Base-by-base conservation (phyloP, 176 grass and related monocot species). In the Cenchrus americanus region DNA sequence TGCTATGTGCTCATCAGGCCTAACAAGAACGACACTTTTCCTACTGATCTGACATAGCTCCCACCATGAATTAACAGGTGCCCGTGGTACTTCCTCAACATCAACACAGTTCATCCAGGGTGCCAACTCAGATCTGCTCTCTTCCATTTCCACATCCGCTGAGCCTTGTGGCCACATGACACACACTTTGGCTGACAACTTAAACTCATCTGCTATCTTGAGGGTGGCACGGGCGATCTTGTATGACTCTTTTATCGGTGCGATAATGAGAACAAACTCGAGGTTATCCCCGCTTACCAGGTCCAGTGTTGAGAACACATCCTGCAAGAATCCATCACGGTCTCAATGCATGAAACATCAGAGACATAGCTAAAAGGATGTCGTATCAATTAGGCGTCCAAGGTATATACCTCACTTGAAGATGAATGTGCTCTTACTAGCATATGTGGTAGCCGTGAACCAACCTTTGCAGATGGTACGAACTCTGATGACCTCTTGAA, bases 1-100 rank as follows among this genome's bases (percentile, higher is more conserved):
- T 75, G 93, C 93, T 80, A 96, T 86, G 78, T 99, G 96, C 86
- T 96, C 96, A 80, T 99, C 91, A 27, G 96, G 96, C 61, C 93
- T 85, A 51, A 96, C 96, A 86, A 99, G 88, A 77, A 99, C 51
- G 46, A 89, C 78, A 80, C 62, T 92, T 54, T 85, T 71, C 22
- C 83, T 86, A 7, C 80, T 90, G 22, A 90, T 88, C 13, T 76
- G 74, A 73, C 91, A 96, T 69, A 87, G 79, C 47, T 96, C 93
- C 93, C 93, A 96, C 93, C 93, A 99, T 44, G 96, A 96, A 42
- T 76, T 86, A 50, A 32, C 71, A 70, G 69, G 6, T 19, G 63
- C 73, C 46, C 46, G 74, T 60, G 76, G 83, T 2, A 90, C 24
- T 87, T 99, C 91, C 60, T 87, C 87, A 10, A 94, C 91, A 86